phyloP scores from a whole-genome alignment of 495 filamentous ascomycete species.

The Tuber aestivum region DNA sequence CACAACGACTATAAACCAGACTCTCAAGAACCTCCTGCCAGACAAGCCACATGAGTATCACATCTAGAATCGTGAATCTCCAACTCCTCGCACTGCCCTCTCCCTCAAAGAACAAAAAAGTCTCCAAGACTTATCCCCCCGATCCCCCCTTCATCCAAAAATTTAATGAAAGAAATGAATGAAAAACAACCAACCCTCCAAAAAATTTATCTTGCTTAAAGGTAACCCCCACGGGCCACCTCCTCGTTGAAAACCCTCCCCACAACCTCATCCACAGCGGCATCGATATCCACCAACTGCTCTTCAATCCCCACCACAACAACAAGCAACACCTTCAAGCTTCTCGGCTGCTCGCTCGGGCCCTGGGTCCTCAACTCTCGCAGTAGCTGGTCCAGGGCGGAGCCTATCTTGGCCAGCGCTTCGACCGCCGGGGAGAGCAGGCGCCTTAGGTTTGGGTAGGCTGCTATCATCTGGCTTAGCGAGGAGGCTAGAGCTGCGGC shows the following conservation, averaged over 20 bases:
- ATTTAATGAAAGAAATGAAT: neutral
- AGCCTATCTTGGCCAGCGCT: neutral
- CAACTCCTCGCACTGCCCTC: too few relatives aligned
- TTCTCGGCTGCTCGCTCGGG: neutral
- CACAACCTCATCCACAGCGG: neutral
- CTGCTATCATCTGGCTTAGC: neutral
- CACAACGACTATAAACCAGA: neutral
- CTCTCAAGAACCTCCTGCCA: neutral
- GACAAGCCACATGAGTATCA: neutral
- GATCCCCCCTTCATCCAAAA: neutral
- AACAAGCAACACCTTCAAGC: neutral
- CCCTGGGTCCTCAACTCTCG: neutral
- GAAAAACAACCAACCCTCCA: neutral
- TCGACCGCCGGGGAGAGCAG: neutral
- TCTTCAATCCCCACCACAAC: neutral
- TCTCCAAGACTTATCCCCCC: neutral
- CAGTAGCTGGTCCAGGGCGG: neutral
- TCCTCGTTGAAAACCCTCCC: neutral
- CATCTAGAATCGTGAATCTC: neutral
- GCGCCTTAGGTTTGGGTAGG: neutral
- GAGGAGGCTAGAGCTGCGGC: neutral
- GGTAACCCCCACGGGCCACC: neutral
- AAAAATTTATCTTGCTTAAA: neutral
- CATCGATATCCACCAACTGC: neutral
- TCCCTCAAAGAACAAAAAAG: neutral